Conservation (phyloP, 179 eudicot species). For the Sideroxylon spinosum region DNA sequence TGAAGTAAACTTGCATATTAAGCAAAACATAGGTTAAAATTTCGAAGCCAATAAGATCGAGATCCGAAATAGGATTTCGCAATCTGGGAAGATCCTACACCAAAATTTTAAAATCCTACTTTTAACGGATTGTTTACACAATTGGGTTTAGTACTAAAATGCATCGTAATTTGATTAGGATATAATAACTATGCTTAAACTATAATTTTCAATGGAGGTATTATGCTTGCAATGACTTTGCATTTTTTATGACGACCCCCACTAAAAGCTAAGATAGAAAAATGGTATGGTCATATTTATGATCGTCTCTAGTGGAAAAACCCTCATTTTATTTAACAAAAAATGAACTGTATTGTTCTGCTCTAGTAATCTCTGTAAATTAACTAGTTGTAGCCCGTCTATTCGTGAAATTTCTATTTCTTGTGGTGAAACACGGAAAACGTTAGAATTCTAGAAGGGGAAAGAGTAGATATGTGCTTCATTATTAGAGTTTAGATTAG, state of each 20-base stretch:
- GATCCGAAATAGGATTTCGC: too few relatives aligned
- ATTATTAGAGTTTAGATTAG: neutral
- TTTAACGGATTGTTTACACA: too few relatives aligned
- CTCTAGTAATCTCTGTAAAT: neutral
- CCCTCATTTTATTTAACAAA: neutral
- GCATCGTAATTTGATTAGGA: too few relatives aligned
- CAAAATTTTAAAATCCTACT: too few relatives aligned
- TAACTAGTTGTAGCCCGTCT: neutral
- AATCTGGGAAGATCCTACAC: too few relatives aligned
- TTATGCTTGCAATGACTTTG: neutral
- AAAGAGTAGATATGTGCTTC: neutral
- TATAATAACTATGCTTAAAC: neutral
- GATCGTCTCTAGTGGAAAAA: neutral
- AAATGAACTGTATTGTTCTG: neutral
- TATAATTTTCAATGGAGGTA: neutral
- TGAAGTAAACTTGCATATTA: too few relatives aligned
- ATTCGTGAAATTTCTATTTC: too few relatives aligned
- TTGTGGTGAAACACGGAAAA: neutral
- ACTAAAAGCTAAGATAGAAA: too few relatives aligned
- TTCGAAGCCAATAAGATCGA: too few relatives aligned
- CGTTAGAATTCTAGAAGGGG: neutral
- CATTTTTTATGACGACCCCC: neutral
- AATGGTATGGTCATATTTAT: too few relatives aligned
- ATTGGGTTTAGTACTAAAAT: too few relatives aligned
- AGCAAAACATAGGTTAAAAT: too few relatives aligned